A percentile compares a stretch with the other conserved stretches of the same genome.
phyloP scores from a whole-genome alignment of 108 stramenopile species.

The Cylindrotheca closterium region DNA sequence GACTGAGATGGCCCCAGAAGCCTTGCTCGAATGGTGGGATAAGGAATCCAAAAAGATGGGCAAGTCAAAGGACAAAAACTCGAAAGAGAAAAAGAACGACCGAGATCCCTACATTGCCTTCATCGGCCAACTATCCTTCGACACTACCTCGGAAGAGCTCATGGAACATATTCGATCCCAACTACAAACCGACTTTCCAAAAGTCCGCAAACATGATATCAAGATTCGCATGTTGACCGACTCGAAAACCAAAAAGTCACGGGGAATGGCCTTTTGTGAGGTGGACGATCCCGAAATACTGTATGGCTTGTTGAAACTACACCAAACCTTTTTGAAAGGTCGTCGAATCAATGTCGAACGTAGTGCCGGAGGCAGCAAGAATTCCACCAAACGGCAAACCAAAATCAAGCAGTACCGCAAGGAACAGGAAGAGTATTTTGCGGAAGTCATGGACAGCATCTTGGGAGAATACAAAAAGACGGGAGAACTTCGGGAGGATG shows the following conservation, averaged over 20 bases:
- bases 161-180: slow-evolving; percentile 62
- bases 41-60: slow-evolving; percentile 8
- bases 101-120: slow-evolving; percentile 88
- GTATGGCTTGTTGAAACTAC: slow-evolving; percentile 83
- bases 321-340: slow-evolving; percentile 89
- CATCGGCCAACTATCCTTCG: slow-evolving; percentile 87
- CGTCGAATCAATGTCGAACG: slow-evolving; percentile 92
- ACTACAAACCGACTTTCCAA: slow-evolving; percentile 39
- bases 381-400: slow-evolving; percentile 55
- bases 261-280: slow-evolving; percentile 91
- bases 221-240: slow-evolving; percentile 82
- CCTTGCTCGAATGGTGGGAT: slow-evolving; percentile 46
- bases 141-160: slow-evolving; percentile 73
- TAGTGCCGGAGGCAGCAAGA: slow-evolving; percentile 63
- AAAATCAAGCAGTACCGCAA: slow-evolving; percentile 64
- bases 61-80: slow-evolving; percentile 4
- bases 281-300: slow-evolving; percentile 68
- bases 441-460: slow-evolving; percentile 77
- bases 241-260: slow-evolving; percentile 69
- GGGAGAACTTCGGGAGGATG: slow-evolving; percentile 74
- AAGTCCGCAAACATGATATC: slow-evolving; percentile 37
- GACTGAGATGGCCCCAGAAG: slow-evolving; percentile 32
- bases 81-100: neutral
- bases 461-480: slow-evolving; percentile 61
- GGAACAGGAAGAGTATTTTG: slow-evolving; percentile 81